Percentiles rank a stretch among this genome's conserved stretches.
These are phyloP conservation scores for Venturia aucupariae DNA, from an alignment of 2,329 filamentous ascomycete genomes.

Conservation along the genomic window DNA sequence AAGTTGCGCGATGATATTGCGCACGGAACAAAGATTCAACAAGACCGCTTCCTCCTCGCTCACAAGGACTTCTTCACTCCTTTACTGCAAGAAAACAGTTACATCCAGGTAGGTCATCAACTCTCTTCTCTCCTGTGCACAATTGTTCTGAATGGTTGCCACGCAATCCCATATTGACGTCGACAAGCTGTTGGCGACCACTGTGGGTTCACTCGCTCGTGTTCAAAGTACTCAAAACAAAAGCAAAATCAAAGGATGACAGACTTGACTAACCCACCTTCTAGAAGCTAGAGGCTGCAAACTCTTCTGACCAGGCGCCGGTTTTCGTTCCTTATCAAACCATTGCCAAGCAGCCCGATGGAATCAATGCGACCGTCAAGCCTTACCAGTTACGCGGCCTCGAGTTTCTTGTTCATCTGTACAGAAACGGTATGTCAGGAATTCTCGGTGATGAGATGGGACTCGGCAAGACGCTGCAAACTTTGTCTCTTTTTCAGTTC, in stretches of 20 bases:
- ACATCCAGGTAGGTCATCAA: neutral
- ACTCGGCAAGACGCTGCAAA: conserved; percentile 64
- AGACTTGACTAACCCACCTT: neutral
- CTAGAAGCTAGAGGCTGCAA: neutral
- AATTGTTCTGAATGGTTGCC: neutral
- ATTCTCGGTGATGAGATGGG: conserved; percentile 71
- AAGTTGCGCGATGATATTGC: conserved; percentile 34
- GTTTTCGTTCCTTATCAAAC: conserved; percentile 32
- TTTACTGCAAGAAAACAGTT: conserved; percentile 34
- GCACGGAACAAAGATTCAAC: conserved; percentile 33
- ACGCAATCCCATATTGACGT: neutral
- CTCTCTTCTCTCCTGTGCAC: neutral
- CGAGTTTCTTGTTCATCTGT: conserved; percentile 81
- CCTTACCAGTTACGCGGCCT: conserved; percentile 90
- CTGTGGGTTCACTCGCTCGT: no score
- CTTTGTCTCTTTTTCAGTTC: conserved; percentile 62
- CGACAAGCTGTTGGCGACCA: conserved; percentile 18
- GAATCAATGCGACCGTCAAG: conserved; percentile 52
- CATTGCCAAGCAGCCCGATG: conserved; percentile 19
- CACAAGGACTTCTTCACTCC: conserved; percentile 39
- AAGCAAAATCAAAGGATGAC: no score
- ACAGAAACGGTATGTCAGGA: conserved; percentile 56
- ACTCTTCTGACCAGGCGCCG: conserved; percentile 17
- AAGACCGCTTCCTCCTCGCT: conserved; percentile 36
- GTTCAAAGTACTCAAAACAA: no score